A percentile compares a stretch with the other conserved stretches of the same genome.
Conservation (phyloP, 768 basidiomycete genomes). For the Tephrocybe sp. region DNA sequence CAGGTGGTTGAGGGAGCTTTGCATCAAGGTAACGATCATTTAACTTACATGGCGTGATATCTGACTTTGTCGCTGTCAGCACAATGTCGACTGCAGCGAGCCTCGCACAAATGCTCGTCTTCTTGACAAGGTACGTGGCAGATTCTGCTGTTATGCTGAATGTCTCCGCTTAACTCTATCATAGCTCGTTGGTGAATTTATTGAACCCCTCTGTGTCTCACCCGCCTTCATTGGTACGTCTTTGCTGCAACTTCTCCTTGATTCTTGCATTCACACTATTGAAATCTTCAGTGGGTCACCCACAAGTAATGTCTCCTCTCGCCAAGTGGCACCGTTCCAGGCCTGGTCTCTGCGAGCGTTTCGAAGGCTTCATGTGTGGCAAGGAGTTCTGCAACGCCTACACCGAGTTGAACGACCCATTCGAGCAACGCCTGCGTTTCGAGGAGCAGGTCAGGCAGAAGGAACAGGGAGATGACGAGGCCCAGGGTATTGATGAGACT, state of each 20-base stretch:
- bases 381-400: conserved; percentile 99
- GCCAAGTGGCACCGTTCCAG: conserved; percentile 99
- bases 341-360: conserved; percentile 96
- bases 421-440: conserved; percentile 92
- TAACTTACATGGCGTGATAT: not conserved
- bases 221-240: conserved; percentile 88
- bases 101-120: conserved; percentile 93
- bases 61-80: conserved; percentile 39
- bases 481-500: conserved; percentile 94
- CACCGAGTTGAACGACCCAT: conserved; percentile 99
- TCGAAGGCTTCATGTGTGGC: conserved; percentile 97
- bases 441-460: conserved; percentile 95
- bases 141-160: not conserved
- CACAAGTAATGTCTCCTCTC: conserved; percentile 99
- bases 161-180: not conserved
- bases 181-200: conserved; percentile 95
- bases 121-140: conserved; percentile 84
- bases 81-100: conserved; percentile 95
- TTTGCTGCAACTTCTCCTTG: not conserved
- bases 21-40: conserved; percentile 66
- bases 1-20: conserved; percentile 81
- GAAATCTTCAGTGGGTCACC: conserved; percentile 80
- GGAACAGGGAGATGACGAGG: conserved; percentile 96
- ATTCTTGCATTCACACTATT: conserved; percentile 3
- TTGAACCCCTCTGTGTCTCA: conserved; percentile 94